Percentiles rank a stretch among this genome's conserved stretches.
Evolutionary conservation across 306 rosid genomes (phyloP).

Genomic region (Betula pendula): DNA sequence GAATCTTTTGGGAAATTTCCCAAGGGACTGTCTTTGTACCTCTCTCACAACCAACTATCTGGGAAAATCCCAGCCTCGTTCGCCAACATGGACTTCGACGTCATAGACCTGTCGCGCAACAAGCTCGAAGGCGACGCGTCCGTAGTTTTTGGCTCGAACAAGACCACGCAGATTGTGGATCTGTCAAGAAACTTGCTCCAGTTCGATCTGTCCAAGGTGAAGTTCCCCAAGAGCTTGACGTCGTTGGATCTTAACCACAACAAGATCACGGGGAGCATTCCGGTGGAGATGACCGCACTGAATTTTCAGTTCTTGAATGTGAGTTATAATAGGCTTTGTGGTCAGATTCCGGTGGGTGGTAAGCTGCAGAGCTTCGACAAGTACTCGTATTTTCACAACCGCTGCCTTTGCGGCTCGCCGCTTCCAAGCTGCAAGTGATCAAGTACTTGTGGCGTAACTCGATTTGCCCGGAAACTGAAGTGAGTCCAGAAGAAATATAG

Average conservation of each 20-base stretch:
- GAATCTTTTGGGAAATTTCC: constrained; percentile 44
- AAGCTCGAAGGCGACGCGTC: constrained; percentile 71
- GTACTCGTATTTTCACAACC: constrained; percentile 49
- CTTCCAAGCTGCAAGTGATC: constrained; percentile 45
- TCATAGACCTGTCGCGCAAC: constrained; percentile 59
- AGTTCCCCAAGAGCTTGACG: constrained; percentile 43
- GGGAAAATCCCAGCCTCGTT: constrained; percentile 57
- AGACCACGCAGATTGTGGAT: constrained; percentile 41
- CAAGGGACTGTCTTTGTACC: constrained; percentile 24
- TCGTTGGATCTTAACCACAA: constrained; percentile 65
- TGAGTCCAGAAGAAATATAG: neutral
- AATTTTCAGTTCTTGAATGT: constrained; percentile 50
- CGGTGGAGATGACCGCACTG: constrained; percentile 39
- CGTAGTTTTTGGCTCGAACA: constrained; percentile 49
- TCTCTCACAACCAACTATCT: constrained; percentile 54
- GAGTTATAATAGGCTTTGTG: constrained; percentile 68
- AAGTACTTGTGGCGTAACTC: neutral
- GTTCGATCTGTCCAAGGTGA: constrained; percentile 49
- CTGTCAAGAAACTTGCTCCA: constrained; percentile 58
- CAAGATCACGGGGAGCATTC: constrained; percentile 52
- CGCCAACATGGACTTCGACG: constrained; percentile 21
- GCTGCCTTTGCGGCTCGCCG: constrained; percentile 67
- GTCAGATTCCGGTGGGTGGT: constrained; percentile 67
- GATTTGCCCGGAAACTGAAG: neutral
- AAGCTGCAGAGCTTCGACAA: constrained; percentile 52